A percentile compares a stretch with the other conserved stretches of the same genome.
Conservation (phyloP, 805 yeast species). For the Lipomyces anomalus region DNA sequence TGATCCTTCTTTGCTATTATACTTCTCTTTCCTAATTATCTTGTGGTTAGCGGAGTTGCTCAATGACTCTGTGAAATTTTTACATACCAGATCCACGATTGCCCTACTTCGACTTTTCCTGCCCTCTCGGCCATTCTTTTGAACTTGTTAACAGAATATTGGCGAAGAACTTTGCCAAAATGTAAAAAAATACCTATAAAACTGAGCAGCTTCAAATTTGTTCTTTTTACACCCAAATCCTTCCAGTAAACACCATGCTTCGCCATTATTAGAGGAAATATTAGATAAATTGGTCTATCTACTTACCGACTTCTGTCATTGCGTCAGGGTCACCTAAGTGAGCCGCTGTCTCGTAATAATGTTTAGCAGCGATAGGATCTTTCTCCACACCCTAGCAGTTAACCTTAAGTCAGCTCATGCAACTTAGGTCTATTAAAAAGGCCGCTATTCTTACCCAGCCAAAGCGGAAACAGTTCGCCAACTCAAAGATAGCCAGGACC, state of each 20-base stretch:
- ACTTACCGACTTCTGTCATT: conserved; percentile 27
- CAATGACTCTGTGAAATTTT: too few species aligned
- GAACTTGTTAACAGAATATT: neutral
- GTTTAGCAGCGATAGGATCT: conserved; percentile 28
- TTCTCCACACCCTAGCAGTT: conserved; percentile 25
- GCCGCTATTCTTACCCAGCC: conserved; percentile 27
- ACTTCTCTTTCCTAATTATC: conserved; percentile 22
- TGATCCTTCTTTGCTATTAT: conserved; percentile 20
- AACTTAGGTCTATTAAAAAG: neutral
- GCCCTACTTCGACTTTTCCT: conserved; percentile 32
- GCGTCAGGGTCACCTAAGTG: conserved; percentile 32
- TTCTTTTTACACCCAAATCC: conserved; percentile 31
- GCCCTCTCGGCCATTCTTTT: conserved; percentile 27
- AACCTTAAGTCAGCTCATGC: neutral
- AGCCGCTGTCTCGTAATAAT: conserved; percentile 32
- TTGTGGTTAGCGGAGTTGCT: neutral
- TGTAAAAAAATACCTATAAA: conserved; percentile 24
- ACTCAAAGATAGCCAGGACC: conserved; percentile 30
- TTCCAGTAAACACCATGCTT: conserved; percentile 27
- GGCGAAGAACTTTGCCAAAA: neutral
- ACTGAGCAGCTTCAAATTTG: conserved; percentile 33
- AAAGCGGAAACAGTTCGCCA: conserved; percentile 31
- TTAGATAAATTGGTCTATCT: neutral
- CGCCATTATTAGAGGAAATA: neutral
- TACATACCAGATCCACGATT: conserved; percentile 36